Base-by-base conservation (phyloP, 2,329 filamentous ascomycete genomes). In the Claviceps sp. region DNA sequence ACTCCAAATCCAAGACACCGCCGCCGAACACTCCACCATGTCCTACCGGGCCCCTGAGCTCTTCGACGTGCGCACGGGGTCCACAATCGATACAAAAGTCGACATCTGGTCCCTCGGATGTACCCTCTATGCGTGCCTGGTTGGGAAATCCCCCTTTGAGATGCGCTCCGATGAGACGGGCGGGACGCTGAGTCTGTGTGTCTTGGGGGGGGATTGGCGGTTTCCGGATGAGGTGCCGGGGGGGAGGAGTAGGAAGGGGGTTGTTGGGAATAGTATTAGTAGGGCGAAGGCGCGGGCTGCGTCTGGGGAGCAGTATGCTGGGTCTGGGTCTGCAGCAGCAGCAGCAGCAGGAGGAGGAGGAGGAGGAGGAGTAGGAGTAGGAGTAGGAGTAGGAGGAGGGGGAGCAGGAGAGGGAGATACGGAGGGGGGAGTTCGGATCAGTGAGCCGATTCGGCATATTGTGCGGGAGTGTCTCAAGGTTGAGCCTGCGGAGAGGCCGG, bases 51-150 rank as follows among this genome's bases (percentile, higher is more conserved):
- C 93, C 1, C 93, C 93, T 0, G 93, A 98, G 70, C 82, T 98
- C 55, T 98, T 98, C 68, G 93, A 98, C 67, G 93, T 97, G 52
- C 95, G 95, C 70, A 96, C 89, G 3, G 91, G 88, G 56, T 84
- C 85, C 48, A 81, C 88, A 49, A 85, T 98, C 63, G 93, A 97
- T 69, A 95, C 90, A 13, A 96, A 96, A 66, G 88, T 95, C 42
- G 93, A 98, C 67, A 95, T 98, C 58, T 98, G 93, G 93, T 95
- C 88, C 16, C 72, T 98, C 22, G 93, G 93, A 50, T 97, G 93
- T 73, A 97, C 93, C n/a, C 75, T 98, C 45, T 98, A 95, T 69
- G 93, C 93, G 40, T 97, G 93, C 63, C 77, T 98, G 9, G 88
- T 97, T 30, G 93, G 93, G 58, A 97, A 98, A 69, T 94, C 87